Base-by-base conservation (phyloP, 805 yeast genomes). In the Starmera dryadoides region DNA sequence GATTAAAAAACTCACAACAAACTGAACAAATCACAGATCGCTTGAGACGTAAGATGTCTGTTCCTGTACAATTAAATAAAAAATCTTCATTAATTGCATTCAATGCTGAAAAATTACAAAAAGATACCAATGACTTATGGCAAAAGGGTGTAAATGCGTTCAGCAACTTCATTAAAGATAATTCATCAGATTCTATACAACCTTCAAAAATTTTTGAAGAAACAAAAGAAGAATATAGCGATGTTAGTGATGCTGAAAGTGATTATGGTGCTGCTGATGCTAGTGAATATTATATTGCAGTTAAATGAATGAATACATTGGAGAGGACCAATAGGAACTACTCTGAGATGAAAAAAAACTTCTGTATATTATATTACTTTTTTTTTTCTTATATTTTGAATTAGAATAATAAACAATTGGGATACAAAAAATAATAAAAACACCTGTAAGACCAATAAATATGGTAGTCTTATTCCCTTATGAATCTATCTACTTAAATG, bases 401-500 rank as follows among this genome's bases (percentile, higher is more conserved):
- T n/a, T n/a, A n/a, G n/a, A n/a, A n/a, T n/a, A n/a, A n/a, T n/a
- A 9, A 21, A 9, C 23, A 21, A 21, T 21, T 6, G 23, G 23
- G 23, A 21, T 21, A 21, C 23, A 21, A 21, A 21, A 6, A 21
- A 6, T 21, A 21, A 21, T 21, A 21, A 21, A 6, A 21, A 21
- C 23, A 21, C 6, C 6, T 6, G 6, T 9, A 21, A 9, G 9
- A 21, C 9, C 8, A 6, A 9, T 21, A 21, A 9, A 21, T 21
- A 9, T 21, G n/a, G n/a, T n/a, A n/a, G n/a, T n/a, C n/a, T n/a
- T n/a, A n/a, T n/a, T n/a, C n/a, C n/a, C n/a, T 21, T 21, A 6
- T 21, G 9, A 21, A 6, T 22, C 31, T 7, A 22, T 32, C 44
- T 47, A 62, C 45, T 65, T 73, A 49, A 82, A 75, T n/a, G 82